phyloP scores from a whole-genome alignment of 78 protist genomes.

The Emiliania huxleyi region DNA sequence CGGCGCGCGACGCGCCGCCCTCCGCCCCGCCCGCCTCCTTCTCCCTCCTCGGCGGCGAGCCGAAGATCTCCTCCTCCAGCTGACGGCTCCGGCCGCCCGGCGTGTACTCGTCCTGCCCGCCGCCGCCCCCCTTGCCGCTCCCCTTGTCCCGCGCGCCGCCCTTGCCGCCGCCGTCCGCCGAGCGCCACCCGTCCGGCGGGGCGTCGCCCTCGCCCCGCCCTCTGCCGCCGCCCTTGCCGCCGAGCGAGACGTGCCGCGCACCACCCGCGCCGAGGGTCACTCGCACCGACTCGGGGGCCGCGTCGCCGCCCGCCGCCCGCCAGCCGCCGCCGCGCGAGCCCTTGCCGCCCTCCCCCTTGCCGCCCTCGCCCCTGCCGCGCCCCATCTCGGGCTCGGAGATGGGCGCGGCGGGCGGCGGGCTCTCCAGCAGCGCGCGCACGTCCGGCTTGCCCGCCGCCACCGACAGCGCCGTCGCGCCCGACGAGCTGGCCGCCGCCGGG shows the following conservation, averaged over 20 bases:
- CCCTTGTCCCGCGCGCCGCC: neutral
- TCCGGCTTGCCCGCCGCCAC: neutral
- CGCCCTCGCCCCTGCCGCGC: neutral
- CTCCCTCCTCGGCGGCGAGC: neutral
- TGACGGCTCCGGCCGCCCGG: neutral
- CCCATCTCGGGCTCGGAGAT: neutral
- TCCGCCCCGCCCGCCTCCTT: neutral
- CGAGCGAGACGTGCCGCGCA: neutral
- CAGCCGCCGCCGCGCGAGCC: neutral
- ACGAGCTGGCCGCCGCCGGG: neutral
- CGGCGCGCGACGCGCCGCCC: neutral
- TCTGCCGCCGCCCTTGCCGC: neutral
- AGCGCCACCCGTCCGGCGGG: neutral
- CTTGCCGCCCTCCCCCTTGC: neutral
- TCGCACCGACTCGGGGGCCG: neutral
- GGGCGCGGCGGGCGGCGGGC: neutral
- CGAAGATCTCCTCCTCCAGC: neutral
- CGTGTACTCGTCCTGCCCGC: neutral
- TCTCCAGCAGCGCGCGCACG: neutral
- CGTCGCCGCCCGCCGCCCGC: neutral
- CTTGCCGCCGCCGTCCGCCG: neutral
- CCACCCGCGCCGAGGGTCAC: neutral
- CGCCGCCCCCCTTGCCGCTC: neutral
- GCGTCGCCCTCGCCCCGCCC: neutral
- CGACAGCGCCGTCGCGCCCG: neutral